phyloP scores from a whole-genome alignment of 176 grass and related monocot genomes.

The Typha latifolia region DNA sequence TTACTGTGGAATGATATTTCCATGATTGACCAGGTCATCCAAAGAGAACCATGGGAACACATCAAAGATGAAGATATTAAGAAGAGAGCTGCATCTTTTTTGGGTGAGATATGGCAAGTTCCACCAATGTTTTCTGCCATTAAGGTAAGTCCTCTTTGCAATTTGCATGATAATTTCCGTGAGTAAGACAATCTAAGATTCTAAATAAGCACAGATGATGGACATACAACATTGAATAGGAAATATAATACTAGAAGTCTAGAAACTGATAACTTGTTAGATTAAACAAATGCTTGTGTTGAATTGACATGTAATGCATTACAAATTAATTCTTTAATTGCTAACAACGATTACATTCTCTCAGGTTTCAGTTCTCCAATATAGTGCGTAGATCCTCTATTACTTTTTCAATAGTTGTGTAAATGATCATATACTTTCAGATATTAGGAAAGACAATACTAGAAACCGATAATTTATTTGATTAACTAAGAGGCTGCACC shows the following conservation, averaged over 20 bases:
- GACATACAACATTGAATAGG: neutral
- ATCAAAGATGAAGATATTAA: slow-evolving; percentile 87
- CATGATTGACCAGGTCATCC: slow-evolving; percentile 46
- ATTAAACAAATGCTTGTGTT: too few species aligned
- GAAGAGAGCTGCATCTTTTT: slow-evolving; percentile 65
- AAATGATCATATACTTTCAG: too few species aligned
- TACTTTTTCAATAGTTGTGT: too few species aligned
- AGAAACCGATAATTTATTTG: too few species aligned
- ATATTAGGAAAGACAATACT: too few species aligned
- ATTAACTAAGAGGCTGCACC: too few species aligned
- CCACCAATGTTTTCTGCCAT: slow-evolving; percentile 99
- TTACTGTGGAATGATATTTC: neutral
- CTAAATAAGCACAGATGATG: neutral
- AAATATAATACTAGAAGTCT: neutral
- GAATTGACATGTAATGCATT: too few species aligned
- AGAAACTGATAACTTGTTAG: too few species aligned
- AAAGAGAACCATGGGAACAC: slow-evolving; percentile 94
- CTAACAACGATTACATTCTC: too few species aligned
- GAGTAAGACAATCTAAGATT: neutral
- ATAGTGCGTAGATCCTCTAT: too few species aligned
- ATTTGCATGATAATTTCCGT: neutral
- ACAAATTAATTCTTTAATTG: neutral
- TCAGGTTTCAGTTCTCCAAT: too few species aligned
- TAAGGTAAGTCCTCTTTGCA: slow-evolving; percentile 48
- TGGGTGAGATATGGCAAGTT: slow-evolving; percentile 96